Base-by-base conservation (phyloP, 805 yeast genomes). In the Starmerella stigmatis region DNA sequence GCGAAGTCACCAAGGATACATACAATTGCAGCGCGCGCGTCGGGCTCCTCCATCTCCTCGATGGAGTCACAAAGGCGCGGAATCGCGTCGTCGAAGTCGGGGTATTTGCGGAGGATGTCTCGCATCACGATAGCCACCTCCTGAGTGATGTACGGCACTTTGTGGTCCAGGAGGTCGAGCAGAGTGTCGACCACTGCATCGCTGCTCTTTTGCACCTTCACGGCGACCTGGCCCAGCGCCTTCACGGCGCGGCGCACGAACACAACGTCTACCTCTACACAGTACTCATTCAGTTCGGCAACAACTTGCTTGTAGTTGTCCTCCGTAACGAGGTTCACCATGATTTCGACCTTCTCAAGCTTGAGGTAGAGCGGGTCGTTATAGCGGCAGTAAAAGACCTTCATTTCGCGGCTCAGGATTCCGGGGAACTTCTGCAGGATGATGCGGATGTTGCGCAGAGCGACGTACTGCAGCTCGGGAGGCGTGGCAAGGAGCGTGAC, bases 391-490 rank as follows among this genome's bases (percentile, higher is more conserved):
- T 84, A 89, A 58, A 92, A 92, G 7, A 88, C 92, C 54, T 94
- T 75, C 56, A 86, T 67, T 60, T 89, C 96, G 52, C 78, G 77
- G 15, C 81, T 70, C 48, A 89, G 69, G 19, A 89, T 70, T 40
- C 71, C 72, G 5, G 98, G 97, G 62, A 84, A 86, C 62, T 83
- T 83, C 59, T 88, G 95, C 51, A 89, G 70, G 37, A 89, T 78
- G 55, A 89, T 81, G 61, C 95, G 74, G 49, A 92, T 86, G 63
- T 92, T 92, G 61, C 86, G 81, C 57, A 89, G 69, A 0, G 95
- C 92, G 37, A 89, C 95, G 57, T 81, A 89, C 64, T 92, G 97
- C 39, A 94, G 84, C 63, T 92, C 98, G 1, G 96, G 94, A 10
- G 94, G 83, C 7, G 86, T 78, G 8, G 89, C 80, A 49, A 88